These are phyloP conservation scores for Anastatica hierochuntica DNA, from an alignment of 345 rosid genomes.

Conservation along the genomic window DNA sequence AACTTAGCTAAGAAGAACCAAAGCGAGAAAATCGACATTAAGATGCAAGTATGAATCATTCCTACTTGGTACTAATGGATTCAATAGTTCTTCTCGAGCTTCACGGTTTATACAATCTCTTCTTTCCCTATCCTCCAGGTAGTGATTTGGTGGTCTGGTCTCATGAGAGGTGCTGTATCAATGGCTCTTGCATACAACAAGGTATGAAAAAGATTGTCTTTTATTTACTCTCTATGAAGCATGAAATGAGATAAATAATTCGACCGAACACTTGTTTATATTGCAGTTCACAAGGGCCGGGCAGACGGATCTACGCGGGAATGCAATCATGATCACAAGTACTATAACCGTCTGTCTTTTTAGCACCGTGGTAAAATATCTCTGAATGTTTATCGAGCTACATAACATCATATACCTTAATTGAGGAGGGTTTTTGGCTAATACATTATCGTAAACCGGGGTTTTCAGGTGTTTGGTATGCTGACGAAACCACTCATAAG, in stretches of 20 bases:
- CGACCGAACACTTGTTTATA: not conserved
- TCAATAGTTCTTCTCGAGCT: no score
- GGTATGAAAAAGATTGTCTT: conserved; percentile 30
- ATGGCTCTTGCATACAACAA: conserved; percentile 80
- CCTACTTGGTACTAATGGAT: not conserved
- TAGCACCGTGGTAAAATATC: conserved; percentile 59
- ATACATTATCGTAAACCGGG: not conserved
- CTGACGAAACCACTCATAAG: conserved; percentile 61
- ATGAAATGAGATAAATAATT: not conserved
- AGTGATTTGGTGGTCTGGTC: conserved; percentile 92
- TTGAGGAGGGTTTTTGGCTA: no score
- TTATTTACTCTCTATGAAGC: not conserved
- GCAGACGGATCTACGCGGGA: conserved; percentile 50
- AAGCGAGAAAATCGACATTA: conserved; percentile 46
- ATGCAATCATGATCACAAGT: conserved; percentile 90
- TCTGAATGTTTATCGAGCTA: not conserved
- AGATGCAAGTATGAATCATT: conserved; percentile 48
- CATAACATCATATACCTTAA: no score
- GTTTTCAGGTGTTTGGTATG: conserved; percentile 65
- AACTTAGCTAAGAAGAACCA: conserved; percentile 47
- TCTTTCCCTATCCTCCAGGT: conserved; percentile 28
- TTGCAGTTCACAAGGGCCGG: conserved; percentile 71
- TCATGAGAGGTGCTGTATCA: conserved; percentile 85
- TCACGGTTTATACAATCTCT: conserved; percentile 36
- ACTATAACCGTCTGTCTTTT: conserved; percentile 77